Conservation (phyloP, 2,329 filamentous ascomycete genomes). For the Pseudomassariella vexata region DNA sequence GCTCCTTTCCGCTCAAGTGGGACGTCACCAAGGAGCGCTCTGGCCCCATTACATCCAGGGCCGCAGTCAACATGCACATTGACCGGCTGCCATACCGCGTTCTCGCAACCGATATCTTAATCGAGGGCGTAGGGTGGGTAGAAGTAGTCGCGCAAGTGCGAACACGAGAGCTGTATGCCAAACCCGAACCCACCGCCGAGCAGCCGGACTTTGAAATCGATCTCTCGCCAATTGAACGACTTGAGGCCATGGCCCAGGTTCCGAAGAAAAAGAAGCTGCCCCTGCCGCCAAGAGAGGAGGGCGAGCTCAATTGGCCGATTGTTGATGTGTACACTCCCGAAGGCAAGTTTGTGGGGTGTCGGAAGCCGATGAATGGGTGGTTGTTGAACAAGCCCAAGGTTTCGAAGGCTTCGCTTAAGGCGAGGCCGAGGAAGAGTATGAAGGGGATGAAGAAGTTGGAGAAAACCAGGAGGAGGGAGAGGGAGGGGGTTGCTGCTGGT, state of each 20-base stretch:
- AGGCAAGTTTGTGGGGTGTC: conserved; percentile 68
- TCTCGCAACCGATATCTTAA: conserved; percentile 74
- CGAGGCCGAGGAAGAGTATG: conserved; percentile 65
- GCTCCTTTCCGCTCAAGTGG: conserved; percentile 67
- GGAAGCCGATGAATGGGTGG: conserved; percentile 68
- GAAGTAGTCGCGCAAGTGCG: conserved; percentile 82
- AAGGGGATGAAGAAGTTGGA: conserved; percentile 51
- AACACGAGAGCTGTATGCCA: conserved; percentile 39
- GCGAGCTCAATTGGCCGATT: conserved; percentile 51
- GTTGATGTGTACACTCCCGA: conserved; percentile 83
- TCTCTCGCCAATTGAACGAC: conserved; percentile 15
- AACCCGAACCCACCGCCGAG: conserved; percentile 4
- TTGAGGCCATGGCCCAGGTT: conserved; percentile 10
- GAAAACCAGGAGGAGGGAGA: conserved; percentile 31
- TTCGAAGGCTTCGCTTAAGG: conserved; percentile 40
- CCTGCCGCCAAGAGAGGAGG: conserved; percentile 6
- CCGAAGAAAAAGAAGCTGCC: conserved; percentile 8
- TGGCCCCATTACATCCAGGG: conserved; percentile 62
- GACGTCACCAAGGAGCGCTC: conserved; percentile 79
- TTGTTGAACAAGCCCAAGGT: conserved; percentile 51
- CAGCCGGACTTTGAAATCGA: conserved; percentile 11
- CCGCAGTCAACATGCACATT: conserved; percentile 57
- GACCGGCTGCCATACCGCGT: conserved; percentile 74
- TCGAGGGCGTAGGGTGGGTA: conserved; percentile 92
- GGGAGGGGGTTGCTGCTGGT: conserved; percentile 5